Evolutionary conservation across 2,329 filamentous ascomycete genomes (phyloP).

Genomic region (Cladosporium velox): DNA sequence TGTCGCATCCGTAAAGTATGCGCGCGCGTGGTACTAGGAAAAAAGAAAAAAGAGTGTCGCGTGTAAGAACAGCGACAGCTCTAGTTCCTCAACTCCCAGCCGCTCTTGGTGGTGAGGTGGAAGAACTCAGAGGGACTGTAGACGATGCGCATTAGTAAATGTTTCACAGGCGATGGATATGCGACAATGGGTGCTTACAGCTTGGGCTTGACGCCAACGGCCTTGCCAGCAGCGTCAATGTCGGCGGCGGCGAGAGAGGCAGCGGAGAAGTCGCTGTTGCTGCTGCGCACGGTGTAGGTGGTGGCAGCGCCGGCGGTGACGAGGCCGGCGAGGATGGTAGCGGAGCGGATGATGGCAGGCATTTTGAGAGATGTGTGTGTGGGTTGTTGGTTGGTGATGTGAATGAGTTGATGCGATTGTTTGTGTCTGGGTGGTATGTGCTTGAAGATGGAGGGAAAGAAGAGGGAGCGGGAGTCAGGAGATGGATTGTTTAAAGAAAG

Average conservation of each 20-base stretch:
- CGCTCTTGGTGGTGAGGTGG: slow-evolving; percentile 25
- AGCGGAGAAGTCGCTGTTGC: slow-evolving; percentile 25
- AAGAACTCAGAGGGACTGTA: slow-evolving; percentile 28
- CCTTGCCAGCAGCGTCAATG: slow-evolving; percentile 21
- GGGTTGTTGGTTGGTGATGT: slow-evolving; percentile 1
- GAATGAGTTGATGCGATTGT: not conserved
- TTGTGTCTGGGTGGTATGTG: slow-evolving; percentile 6
- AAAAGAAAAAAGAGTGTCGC: not conserved
- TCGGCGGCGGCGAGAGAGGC: slow-evolving; percentile 26
- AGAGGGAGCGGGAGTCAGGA: slow-evolving; percentile 2
- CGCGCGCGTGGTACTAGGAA: not conserved
- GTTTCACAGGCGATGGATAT: not conserved
- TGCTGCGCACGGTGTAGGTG: slow-evolving; percentile 22
- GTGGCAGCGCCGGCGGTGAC: slow-evolving; percentile 23
- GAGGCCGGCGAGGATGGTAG: slow-evolving; percentile 26
- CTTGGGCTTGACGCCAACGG: slow-evolving; percentile 19
- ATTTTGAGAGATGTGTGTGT: slow-evolving; percentile 13
- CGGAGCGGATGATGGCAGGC: slow-evolving; percentile 20
- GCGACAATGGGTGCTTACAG: slow-evolving; percentile 18
- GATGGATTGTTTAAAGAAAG: slow-evolving; percentile 6
- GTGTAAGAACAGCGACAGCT: not conserved
- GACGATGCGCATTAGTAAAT: not conserved
- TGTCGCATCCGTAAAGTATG: not conserved
- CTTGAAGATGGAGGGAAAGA: not conserved
- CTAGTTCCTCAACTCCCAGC: slow-evolving; percentile 16